A percentile compares a stretch with the other conserved stretches of the same genome.
Evolutionary conservation across 1,284 basidiomycete species (phyloP).

Genomic region (Ganoderma sinense): DNA sequence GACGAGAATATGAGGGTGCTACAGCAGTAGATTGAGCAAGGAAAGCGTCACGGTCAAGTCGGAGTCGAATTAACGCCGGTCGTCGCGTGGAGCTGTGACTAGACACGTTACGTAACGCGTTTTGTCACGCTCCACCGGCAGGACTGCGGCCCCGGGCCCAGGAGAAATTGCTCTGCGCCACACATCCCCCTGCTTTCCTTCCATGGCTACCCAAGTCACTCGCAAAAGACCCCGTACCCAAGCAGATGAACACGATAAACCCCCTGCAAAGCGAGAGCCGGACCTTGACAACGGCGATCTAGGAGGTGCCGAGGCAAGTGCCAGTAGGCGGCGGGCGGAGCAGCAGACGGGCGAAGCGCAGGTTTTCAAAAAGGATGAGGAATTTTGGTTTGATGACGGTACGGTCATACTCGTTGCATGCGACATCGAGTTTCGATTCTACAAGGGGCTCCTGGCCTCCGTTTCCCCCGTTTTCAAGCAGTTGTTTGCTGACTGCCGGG

Average conservation of each 20-base stretch:
- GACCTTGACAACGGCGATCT: too few species aligned
- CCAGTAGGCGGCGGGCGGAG: neutral
- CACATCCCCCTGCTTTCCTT: too few species aligned
- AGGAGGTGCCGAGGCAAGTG: too few species aligned
- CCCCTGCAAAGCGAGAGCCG: neutral
- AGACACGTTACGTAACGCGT: too few species aligned
- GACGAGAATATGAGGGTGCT: too few species aligned
- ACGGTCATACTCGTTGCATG: neutral
- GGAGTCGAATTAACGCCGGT: too few species aligned
- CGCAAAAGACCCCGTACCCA: neutral
- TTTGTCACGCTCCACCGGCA: too few species aligned
- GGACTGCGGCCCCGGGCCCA: too few species aligned
- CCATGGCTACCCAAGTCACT: neutral
- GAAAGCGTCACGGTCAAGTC: too few species aligned
- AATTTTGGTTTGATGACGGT: conserved; percentile 17
- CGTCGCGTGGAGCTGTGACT: too few species aligned
- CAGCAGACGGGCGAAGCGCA: neutral
- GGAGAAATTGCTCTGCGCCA: too few species aligned
- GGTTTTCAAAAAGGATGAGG: neutral
- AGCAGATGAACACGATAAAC: neutral
- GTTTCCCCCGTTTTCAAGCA: conserved; percentile 8
- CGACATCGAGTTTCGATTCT: conserved; percentile 11
- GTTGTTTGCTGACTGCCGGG: neutral
- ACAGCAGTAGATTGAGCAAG: too few species aligned
- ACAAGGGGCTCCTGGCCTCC: neutral